Evolutionary conservation across 2,329 filamentous ascomycete species (phyloP).

Genomic region (Diaporthe caulivora): DNA sequence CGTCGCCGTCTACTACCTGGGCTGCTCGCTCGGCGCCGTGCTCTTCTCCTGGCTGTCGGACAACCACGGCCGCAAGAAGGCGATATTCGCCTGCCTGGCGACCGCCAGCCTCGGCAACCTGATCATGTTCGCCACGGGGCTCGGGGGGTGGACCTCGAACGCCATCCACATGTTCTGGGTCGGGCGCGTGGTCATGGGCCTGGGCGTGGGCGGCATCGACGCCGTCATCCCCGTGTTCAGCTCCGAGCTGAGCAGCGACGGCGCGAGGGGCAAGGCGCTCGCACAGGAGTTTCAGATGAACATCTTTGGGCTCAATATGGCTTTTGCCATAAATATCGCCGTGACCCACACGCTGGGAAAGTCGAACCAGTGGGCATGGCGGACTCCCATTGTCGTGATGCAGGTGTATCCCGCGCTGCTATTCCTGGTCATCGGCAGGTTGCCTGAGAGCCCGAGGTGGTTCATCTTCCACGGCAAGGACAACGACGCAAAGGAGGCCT

Average conservation of each 20-base stretch:
- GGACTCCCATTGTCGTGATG: slow-evolving; percentile 71
- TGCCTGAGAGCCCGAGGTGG: slow-evolving; percentile 72
- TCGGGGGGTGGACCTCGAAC: slow-evolving; percentile 31
- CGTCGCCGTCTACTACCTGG: slow-evolving; percentile 70
- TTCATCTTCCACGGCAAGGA: slow-evolving; percentile 63
- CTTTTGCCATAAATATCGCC: slow-evolving; percentile 69
- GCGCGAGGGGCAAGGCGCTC: slow-evolving; percentile 67
- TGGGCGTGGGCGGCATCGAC: slow-evolving; percentile 72
- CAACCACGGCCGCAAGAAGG: slow-evolving; percentile 35
- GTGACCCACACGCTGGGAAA: slow-evolving; percentile 67
- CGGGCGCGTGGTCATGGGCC: slow-evolving; percentile 49
- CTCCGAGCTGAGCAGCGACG: slow-evolving; percentile 68
- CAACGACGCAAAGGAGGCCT: slow-evolving; percentile 62
- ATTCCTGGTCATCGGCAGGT: slow-evolving; percentile 61
- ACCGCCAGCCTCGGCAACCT: slow-evolving; percentile 37
- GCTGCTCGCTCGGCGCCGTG: slow-evolving; percentile 66
- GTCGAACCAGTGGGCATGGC: slow-evolving; percentile 71
- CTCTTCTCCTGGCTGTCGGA: slow-evolving; percentile 43
- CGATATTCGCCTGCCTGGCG: slow-evolving; percentile 38
- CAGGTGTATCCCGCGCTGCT: slow-evolving; percentile 68
- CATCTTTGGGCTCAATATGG: slow-evolving; percentile 72
- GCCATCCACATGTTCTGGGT: slow-evolving; percentile 37
- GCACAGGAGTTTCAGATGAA: slow-evolving; percentile 75
- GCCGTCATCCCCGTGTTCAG: slow-evolving; percentile 71
- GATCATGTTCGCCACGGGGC: slow-evolving; percentile 38